Evolutionary conservation across 768 basidiomycete genomes (phyloP), one percentile per base, ranked within the genome.

Genomic region (Amanita rubescens): DNA sequence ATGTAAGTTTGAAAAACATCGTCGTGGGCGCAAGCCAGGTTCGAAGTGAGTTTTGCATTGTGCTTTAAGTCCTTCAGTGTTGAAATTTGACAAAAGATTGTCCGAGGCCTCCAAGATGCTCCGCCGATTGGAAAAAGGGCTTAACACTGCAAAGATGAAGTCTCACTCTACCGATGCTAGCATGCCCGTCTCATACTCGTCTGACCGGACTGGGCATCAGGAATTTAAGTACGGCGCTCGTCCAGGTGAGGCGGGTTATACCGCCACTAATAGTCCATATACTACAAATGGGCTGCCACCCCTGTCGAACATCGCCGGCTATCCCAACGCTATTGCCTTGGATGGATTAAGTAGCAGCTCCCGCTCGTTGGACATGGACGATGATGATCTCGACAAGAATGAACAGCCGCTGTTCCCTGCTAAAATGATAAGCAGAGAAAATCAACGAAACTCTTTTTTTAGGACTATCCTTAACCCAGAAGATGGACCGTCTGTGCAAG

Each of bases 71-170:
- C 49, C 43, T 34, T 39, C 61, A 45, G 47, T 62, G 34, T 42
- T 42, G 49, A 55, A 44, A 59, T 42, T 35, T 45, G 22, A 49
- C 15, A 49, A 19, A 58, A 91, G 90, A 67, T 72, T 93, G 39
- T 91, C 90, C 34, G 90, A 92, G 65, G 88, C 88, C 43, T 91
- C 90, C 35, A 91, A 91, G 66, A 88, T 90, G 86, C 82, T 91
- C 49, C 82, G 90, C 49, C 81, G 88, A 45, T 75, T 93, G 39
- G 90, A 92, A 71, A 92, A 90, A 65, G 87, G 85, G 51, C 77
- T 89, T 57, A 87, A 83, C 66, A 80, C 71, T 34, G 85, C 86
- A 33, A 90, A 89, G 65, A 75, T 82, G 67, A 90, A 89, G 68
- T 82, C 84, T 17, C 74, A 79, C 42, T 66, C 73, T 12, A 57